Evolutionary conservation across 805 yeast genomes (phyloP), one percentile per base, ranked within the genome.

Genomic region (Yamadazyma sp.): DNA sequence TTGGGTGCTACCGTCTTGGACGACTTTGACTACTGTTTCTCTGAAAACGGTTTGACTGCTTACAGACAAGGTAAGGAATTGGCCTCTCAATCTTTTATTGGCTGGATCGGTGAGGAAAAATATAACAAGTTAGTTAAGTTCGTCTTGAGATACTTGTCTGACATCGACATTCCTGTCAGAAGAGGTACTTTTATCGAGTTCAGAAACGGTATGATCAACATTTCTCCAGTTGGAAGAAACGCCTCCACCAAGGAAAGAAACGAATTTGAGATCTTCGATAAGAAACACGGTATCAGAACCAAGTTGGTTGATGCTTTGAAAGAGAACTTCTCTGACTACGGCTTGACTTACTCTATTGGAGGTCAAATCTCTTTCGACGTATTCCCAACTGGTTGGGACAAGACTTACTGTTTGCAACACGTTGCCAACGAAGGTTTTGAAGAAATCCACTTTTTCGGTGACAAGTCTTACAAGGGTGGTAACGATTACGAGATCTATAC

Each of bases 371-470:
- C 98, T 23, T 93, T 93, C 57, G 99, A 93, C 59, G 98, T 93
- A 48, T 93, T 93, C 91, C 99, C 99, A 73, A 87, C 96, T 48
- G 99, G 99, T 60, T 93, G 99, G 99, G 99, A 93, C 71, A 93
- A 93, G 80, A 93, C 99, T 46, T 93, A 91, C 75, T 87, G 95
- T 68, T 78, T 93, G 62, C 89, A 84, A 68, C 99, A 91, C 69
- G 90, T 93, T 54, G 87, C 70, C 56, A 66, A 73, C 44, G 96
- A 91, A 68, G 80, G 84, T 49, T 93, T 90, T 73, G 75, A 80
- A 57, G 76, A 79, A 54, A 88, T 93, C 56, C 98, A 93, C 74
- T 93, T 93, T 81, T 93, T 93, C 61, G 99, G 99, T 71, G 99
- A 93, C 78, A 93, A 93, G 78, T 77, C 96, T 50, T 84, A 84